Evolutionary conservation across 73 alveolate species (phyloP).

Genomic region (Paramecium sonneborni): DNA sequence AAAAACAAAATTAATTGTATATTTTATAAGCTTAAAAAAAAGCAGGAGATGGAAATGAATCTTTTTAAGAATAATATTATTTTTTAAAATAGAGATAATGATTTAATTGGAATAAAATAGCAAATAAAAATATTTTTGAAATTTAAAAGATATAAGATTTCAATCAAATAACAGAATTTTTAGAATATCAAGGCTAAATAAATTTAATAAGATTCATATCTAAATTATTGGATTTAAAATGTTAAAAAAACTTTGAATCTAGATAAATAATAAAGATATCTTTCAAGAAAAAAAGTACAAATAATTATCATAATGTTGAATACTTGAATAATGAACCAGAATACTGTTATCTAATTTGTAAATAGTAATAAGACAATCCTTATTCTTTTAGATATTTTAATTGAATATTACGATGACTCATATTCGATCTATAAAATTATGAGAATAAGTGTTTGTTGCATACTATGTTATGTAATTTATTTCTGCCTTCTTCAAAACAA

Average conservation of each 20-base stretch:
- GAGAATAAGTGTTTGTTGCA: neutral
- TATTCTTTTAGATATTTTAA: neutral
- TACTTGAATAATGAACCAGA: neutral
- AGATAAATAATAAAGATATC: no score
- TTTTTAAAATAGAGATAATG: no score
- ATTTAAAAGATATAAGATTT: neutral
- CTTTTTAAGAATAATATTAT: no score
- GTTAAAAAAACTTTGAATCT: neutral
- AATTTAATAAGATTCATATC: neutral
- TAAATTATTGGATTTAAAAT: neutral
- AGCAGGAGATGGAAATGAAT: no score
- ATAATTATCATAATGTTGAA: neutral
- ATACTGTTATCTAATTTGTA: neutral
- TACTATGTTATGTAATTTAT: neutral
- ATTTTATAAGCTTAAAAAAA: no score
- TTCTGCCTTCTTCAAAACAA: neutral
- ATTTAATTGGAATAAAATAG: no score
- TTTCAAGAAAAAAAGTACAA: no score
- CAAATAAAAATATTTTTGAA: neutral
- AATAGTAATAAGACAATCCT: neutral
- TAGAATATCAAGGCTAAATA: neutral
- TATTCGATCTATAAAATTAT: neutral
- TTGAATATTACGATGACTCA: neutral
- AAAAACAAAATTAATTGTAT: no score
- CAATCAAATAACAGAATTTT: neutral